Evolutionary conservation across 176 grass and related monocot genomes (phyloP).

Genomic region (Elymus sibiricus): DNA sequence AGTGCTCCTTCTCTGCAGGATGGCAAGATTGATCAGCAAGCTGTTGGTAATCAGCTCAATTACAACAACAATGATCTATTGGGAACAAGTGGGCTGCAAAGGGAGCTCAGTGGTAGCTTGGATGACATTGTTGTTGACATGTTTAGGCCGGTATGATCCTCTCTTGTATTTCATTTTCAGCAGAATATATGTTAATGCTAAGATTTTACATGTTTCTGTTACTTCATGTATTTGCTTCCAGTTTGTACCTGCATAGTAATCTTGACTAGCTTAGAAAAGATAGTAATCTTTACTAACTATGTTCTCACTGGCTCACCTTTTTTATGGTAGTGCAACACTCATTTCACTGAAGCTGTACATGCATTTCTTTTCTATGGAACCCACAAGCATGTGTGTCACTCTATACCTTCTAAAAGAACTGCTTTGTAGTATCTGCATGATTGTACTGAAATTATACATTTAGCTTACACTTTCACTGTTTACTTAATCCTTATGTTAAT

Average conservation of each 20-base stretch:
- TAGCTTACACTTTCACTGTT: not conserved
- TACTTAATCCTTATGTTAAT: not conserved
- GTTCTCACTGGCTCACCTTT: not conserved
- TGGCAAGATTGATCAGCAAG: slow-evolving; percentile 36
- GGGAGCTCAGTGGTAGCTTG: slow-evolving; percentile 44
- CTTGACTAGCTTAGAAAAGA: not conserved
- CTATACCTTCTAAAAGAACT: not conserved
- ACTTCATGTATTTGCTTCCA: not conserved
- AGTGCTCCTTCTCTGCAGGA: slow-evolving; percentile 17
- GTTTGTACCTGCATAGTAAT: not conserved
- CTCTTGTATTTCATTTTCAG: not conserved
- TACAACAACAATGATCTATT: slow-evolving; percentile 45
- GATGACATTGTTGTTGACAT: slow-evolving; percentile 61
- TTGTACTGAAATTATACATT: not conserved
- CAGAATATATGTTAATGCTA: not conserved
- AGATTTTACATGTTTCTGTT: not conserved
- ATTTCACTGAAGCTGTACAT: not conserved
- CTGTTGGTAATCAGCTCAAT: slow-evolving; percentile 16
- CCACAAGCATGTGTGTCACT: not conserved
- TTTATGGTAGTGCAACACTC: not conserved
- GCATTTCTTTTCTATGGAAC: not conserved
- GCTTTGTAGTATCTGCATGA: not conserved
- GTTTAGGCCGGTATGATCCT: slow-evolving; percentile 49
- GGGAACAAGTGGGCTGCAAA: slow-evolving; percentile 40
- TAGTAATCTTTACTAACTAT: not conserved